A percentile compares a stretch with the other conserved stretches of the same genome.
Evolutionary conservation across 352 stramenopile species (phyloP).

Genomic region (Globisporangium viniferum): DNA sequence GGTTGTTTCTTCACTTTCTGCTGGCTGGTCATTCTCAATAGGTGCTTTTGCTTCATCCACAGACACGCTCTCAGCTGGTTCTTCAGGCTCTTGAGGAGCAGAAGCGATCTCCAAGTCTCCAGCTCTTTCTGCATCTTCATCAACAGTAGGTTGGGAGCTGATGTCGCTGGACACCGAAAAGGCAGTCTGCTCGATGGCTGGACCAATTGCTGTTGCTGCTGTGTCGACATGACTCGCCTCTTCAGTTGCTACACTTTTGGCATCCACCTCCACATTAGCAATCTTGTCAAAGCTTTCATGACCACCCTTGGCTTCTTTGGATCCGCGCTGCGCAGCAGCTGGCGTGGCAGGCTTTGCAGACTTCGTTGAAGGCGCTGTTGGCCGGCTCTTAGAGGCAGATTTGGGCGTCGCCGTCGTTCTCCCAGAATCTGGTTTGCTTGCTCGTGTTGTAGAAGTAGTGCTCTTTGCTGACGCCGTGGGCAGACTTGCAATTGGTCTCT

Average conservation of each 20-base stretch:
- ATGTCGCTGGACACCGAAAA: background rate
- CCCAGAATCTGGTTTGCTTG: conserved; percentile 4
- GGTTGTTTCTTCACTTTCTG: background rate
- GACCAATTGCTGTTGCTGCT: background rate
- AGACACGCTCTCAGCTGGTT: background rate
- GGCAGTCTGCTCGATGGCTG: background rate
- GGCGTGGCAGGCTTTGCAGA: background rate
- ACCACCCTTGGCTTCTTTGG: background rate
- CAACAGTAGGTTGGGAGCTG: background rate
- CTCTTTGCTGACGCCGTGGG: background rate
- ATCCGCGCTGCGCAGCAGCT: background rate
- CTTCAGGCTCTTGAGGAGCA: background rate
- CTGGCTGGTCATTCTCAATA: background rate
- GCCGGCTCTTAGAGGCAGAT: conserved; percentile 7
- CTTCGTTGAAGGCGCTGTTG: conserved; percentile 1
- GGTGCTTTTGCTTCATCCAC: background rate
- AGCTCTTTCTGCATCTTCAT: background rate
- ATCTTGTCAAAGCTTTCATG: background rate
- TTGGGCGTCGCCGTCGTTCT: conserved; percentile 3
- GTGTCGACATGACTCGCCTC: background rate
- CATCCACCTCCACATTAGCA: background rate
- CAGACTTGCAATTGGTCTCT: background rate
- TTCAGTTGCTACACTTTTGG: background rate
- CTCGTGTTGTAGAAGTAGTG: background rate
- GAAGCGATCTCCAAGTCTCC: background rate